These are phyloP conservation scores for Carpinus fangiana DNA, from an alignment of 306 rosid genomes.

Conservation along the genomic window DNA sequence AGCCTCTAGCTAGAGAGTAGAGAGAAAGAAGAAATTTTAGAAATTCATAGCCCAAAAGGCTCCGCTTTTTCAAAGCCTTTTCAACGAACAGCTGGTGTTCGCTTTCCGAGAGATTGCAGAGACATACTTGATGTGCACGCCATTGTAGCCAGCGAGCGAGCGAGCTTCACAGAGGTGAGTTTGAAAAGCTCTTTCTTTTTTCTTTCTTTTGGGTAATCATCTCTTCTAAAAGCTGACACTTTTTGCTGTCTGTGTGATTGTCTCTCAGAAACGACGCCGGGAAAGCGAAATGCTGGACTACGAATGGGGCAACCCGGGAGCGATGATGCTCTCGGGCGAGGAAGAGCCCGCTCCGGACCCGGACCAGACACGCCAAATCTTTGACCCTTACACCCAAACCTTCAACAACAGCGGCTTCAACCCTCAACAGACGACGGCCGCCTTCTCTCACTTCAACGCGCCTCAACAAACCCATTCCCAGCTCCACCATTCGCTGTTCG, in stretches of 20 bases:
- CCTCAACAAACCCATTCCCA: slow-evolving; percentile 30
- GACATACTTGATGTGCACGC: slow-evolving; percentile 45
- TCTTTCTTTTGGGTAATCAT: neutral
- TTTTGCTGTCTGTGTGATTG: neutral
- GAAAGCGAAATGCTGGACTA: slow-evolving; percentile 67
- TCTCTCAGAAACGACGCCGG: neutral
- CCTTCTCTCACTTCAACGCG: slow-evolving; percentile 35
- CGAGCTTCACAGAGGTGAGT: slow-evolving; percentile 6
- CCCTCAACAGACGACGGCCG: slow-evolving; percentile 23
- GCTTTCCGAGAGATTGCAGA: slow-evolving; percentile 2
- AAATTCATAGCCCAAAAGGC: slow-evolving; percentile 29
- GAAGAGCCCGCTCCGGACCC: slow-evolving; percentile 43
- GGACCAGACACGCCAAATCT: slow-evolving; percentile 62
- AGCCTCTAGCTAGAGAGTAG: slow-evolving; percentile 20
- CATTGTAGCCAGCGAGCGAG: slow-evolving; percentile 21
- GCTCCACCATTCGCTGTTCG: slow-evolving; percentile 46
- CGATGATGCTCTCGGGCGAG: slow-evolving; percentile 60
- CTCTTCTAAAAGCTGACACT: neutral
- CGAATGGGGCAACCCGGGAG: slow-evolving; percentile 83
- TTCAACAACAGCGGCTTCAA: slow-evolving; percentile 24
- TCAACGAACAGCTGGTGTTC: neutral
- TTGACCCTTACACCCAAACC: slow-evolving; percentile 45
- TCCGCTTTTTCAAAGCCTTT: slow-evolving; percentile 56
- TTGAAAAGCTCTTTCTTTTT: neutral
- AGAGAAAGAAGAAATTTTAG: slow-evolving; percentile 17